Conservation (phyloP, 768 basidiomycete genomes). For the Boletus rubropictus region DNA sequence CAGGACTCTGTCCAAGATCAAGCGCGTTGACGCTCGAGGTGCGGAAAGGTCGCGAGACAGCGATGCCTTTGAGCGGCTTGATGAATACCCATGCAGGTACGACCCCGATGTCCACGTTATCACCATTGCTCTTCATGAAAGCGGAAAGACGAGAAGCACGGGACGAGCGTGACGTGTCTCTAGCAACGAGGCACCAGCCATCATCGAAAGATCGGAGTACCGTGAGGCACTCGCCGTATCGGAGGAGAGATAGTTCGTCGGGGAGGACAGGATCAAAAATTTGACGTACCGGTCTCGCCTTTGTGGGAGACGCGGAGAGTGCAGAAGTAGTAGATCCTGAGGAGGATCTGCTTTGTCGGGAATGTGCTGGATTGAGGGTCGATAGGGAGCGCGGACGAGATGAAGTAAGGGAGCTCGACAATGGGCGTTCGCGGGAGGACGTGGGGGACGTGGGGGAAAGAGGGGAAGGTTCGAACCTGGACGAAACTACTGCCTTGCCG, state of each 20-base stretch:
- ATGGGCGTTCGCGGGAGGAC: constrained; percentile 22
- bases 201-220: constrained; percentile 68
- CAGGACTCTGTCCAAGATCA: constrained; percentile 37
- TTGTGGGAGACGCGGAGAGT: constrained; percentile 27
- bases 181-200: constrained; percentile 72
- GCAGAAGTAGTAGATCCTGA: constrained; percentile 28
- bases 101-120: constrained; percentile 59
- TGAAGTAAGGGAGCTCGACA: constrained; percentile 12
- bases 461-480: constrained; percentile 37
- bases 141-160: constrained; percentile 30
- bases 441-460: constrained; percentile 38
- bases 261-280: constrained; percentile 64
- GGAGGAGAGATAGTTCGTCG: constrained; percentile 56
- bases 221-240: constrained; percentile 52
- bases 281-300: constrained; percentile 54
- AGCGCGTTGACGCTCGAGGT: constrained; percentile 47
- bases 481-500: constrained; percentile 37
- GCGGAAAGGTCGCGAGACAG: constrained; percentile 60
- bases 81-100: constrained; percentile 77
- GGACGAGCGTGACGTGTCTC: constrained; percentile 41
- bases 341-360: constrained; percentile 32
- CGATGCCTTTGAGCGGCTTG: constrained; percentile 53
- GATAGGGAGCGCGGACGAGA: constrained; percentile 14
- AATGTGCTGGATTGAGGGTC: constrained; percentile 15
- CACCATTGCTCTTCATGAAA: constrained; percentile 17